Base-by-base conservation (phyloP, 2,329 filamentous ascomycete species). In the Exophiala bonariae region DNA sequence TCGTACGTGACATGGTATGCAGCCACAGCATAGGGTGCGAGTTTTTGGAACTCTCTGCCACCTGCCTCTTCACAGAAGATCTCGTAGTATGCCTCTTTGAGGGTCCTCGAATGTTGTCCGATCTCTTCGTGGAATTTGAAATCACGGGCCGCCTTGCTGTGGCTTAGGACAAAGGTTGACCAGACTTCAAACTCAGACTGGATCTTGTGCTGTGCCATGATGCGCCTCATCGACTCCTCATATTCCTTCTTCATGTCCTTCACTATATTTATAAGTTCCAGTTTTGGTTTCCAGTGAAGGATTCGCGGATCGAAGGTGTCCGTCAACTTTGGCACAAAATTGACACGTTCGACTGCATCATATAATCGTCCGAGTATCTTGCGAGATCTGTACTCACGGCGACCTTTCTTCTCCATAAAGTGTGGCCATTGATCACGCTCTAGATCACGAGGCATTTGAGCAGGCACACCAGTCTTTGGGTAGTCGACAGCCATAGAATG, bases 401-500 rank as follows among this genome's bases (percentile, higher is more conserved):
- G 71, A 32, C 72, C 56, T 13, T 71, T 76, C 62, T 84, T 89
- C 63, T 90, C 86, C 84, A 95, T 92, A 63, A 92, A 97, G 64
- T 96, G 92, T 1, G 90, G 93, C 79, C 82, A 95, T 44, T 59
- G 70, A 4, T 59, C 72, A 0, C 87, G 83, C n/a, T 74, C 72
- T 3, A 93, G 71, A 0, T 76, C 70, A 31, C 71, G 68, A 5
- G 74, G 72, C 73, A 95, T 86, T 16, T 77, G 69, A 0, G 91
- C 92, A 0, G 87, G 80, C 8, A 85, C 77, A 0, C 93, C 93
- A 1, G 89, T 92, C 70, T 99, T 99, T 35, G 88, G 84, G 63
- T 93, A 99, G 65, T 99, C 93, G 1, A 99, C 93, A 0, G 93
- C 92, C 58, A 84, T 82, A 0, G 93, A 97, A 64, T 99, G 93